A percentile compares a stretch with the other conserved stretches of the same genome.
Evolutionary conservation across 2,329 filamentous ascomycete species (phyloP).

Genomic region (Exophiala alcalophila): DNA sequence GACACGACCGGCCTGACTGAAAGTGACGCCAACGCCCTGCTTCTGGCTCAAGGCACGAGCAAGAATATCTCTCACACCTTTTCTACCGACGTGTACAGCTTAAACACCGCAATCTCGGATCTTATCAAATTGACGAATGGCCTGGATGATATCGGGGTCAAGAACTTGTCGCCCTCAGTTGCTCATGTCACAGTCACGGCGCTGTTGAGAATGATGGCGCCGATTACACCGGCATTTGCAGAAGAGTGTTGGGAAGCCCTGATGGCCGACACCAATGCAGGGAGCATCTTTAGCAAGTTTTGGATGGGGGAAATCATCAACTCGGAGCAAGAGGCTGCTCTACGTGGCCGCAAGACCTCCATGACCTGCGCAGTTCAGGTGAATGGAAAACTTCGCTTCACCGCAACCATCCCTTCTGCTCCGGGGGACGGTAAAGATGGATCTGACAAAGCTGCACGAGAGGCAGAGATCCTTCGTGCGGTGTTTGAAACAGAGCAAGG

Average conservation of each 20-base stretch:
- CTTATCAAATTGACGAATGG: constrained; percentile 77
- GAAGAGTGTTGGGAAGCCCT: constrained; percentile 75
- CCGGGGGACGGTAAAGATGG: constrained; percentile 36
- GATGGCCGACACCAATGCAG: constrained; percentile 42
- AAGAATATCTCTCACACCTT: constrained; percentile 65
- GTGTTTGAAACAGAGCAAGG: constrained; percentile 63
- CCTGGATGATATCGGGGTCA: constrained; percentile 38
- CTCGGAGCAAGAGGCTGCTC: constrained; percentile 40
- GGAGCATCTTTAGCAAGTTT: constrained; percentile 43
- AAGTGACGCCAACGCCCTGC: constrained; percentile 54
- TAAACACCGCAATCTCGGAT: constrained; percentile 82
- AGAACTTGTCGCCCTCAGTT: constrained; percentile 45
- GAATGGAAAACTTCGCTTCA: constrained; percentile 73
- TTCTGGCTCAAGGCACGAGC: constrained; percentile 66
- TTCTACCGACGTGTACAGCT: constrained; percentile 65
- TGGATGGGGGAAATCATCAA: constrained; percentile 57
- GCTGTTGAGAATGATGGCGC: constrained; percentile 71
- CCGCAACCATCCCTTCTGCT: constrained; percentile 56
- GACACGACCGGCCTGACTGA: constrained; percentile 32
- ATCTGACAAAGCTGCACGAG: constrained; percentile 38
- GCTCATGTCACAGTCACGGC: constrained; percentile 45
- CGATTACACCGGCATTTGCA: constrained; percentile 74
- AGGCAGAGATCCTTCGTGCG: constrained; percentile 60
- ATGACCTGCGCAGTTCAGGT: constrained; percentile 67
- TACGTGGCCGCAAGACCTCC: constrained; percentile 50